Evolutionary conservation across 352 stramenopile genomes (phyloP).

Genomic region (Pythium sp.): DNA sequence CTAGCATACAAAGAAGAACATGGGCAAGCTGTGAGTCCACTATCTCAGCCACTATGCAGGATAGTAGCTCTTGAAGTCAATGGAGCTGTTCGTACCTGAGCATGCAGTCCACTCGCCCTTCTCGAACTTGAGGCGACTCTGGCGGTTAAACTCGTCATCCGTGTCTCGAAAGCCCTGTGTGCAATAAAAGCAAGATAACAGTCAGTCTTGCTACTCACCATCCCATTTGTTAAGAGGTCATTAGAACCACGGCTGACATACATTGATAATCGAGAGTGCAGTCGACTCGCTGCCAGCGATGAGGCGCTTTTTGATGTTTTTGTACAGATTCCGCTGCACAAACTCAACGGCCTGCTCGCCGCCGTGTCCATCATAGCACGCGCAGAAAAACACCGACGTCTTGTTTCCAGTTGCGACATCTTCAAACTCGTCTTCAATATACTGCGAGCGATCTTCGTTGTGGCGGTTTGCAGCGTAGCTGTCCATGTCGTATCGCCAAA

Average conservation of each 20-base stretch:
- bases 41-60: neutral
- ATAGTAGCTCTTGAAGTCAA: neutral
- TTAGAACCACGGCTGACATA: conserved; percentile 6
- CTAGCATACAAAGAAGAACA: conserved; percentile 7
- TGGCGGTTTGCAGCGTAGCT: conserved; percentile 63
- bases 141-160: conserved; percentile 58
- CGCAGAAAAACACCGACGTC: conserved; percentile 57
- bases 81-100: conserved; percentile 18
- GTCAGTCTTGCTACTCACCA: neutral
- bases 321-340: conserved; percentile 62
- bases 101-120: conserved; percentile 55
- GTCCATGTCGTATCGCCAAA: conserved; percentile 72
- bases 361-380: conserved; percentile 69
- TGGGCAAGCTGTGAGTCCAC: neutral
- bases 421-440: conserved; percentile 38
- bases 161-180: conserved; percentile 48
- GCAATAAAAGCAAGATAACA: neutral
- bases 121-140: conserved; percentile 49
- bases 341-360: conserved; percentile 63
- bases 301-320: conserved; percentile 48
- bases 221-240: neutral
- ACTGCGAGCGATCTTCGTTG: conserved; percentile 66
- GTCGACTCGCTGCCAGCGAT: conserved; percentile 26
- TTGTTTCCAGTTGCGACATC: conserved; percentile 11
- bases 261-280: conserved; percentile 43